phyloP scores from a whole-genome alignment of 192 early-diverging fungal genomes.

The Backusella westeae region DNA sequence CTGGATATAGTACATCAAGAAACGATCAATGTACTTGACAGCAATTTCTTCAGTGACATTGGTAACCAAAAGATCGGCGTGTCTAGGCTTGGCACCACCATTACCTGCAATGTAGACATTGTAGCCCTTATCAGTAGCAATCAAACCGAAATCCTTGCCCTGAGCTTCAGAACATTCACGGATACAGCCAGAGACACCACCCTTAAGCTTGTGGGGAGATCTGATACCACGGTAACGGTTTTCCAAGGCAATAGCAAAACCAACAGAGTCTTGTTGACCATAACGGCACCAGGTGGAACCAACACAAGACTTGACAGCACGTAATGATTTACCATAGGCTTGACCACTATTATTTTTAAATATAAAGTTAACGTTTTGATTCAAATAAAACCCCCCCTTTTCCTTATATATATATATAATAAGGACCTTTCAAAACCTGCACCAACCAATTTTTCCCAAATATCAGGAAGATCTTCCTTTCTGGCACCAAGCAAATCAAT shows the following conservation, averaged over 20 bases:
- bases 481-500: conserved; percentile 63
- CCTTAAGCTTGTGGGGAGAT: conserved; percentile 68
- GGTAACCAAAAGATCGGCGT: conserved; percentile 55
- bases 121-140: conserved; percentile 71
- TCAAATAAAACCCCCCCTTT: neutral
- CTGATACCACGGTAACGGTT: conserved; percentile 68
- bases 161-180: conserved; percentile 59
- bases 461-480: conserved; percentile 61
- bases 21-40: conserved; percentile 61
- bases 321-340: conserved; percentile 67
- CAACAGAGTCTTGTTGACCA: conserved; percentile 65
- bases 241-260: conserved; percentile 59
- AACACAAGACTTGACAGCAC: conserved; percentile 70
- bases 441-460: conserved; percentile 62
- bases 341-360: conserved; percentile 43
- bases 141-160: conserved; percentile 55
- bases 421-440: conserved; percentile 59
- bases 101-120: conserved; percentile 71
- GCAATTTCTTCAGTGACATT: conserved; percentile 51
- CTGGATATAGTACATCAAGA: conserved; percentile 69
- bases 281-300: conserved; percentile 68
- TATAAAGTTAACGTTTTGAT: neutral
- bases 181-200: conserved; percentile 66
- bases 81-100: conserved; percentile 64
- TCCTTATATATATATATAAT: neutral